A percentile compares a stretch with the other conserved stretches of the same genome.
Conservation (phyloP, 169 alveolate species). For the Plasmodium vivax region DNA sequence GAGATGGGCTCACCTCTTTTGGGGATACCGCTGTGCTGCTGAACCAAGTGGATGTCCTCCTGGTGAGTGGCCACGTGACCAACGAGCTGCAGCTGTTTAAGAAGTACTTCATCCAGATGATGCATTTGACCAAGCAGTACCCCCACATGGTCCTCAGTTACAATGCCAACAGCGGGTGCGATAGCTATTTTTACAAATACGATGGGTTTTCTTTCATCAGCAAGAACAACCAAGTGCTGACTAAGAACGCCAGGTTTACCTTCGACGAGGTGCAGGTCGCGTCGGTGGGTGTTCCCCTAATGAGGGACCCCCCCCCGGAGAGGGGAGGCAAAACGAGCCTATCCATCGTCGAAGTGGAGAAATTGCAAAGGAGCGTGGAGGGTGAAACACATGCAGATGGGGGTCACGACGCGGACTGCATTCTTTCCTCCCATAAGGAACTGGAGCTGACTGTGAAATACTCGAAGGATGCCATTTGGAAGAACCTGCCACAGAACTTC, state of each 20-base stretch:
- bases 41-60: conserved; percentile 25
- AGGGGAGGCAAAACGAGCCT: not conserved
- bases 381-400: not conserved
- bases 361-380: not conserved
- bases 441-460: conserved; percentile 1
- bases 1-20: not conserved
- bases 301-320: not conserved
- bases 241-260: conserved; percentile 67
- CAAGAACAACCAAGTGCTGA: conserved; percentile 16
- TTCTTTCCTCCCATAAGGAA: conserved; percentile 36
- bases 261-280: conserved; percentile 70
- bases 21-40: not conserved
- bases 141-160: conserved; percentile 45
- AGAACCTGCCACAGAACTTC: conserved; percentile 11
- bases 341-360: not conserved
- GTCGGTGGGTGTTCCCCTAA: conserved; percentile 24
- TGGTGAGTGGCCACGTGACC: conserved; percentile 39
- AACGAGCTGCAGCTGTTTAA: conserved; percentile 57
- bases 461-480: conserved; percentile 12
- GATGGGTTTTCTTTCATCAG: conserved; percentile 73
- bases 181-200: conserved; percentile 51
- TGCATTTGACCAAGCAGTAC: conserved; percentile 25
- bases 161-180: conserved; percentile 64
- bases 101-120: conserved; percentile 41
- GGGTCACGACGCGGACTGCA: not conserved